A percentile compares a stretch with the other conserved stretches of the same genome.
Evolutionary conservation across 352 stramenopile species (phyloP).

Genomic region (Phytophthora macrochlamydospora): DNA sequence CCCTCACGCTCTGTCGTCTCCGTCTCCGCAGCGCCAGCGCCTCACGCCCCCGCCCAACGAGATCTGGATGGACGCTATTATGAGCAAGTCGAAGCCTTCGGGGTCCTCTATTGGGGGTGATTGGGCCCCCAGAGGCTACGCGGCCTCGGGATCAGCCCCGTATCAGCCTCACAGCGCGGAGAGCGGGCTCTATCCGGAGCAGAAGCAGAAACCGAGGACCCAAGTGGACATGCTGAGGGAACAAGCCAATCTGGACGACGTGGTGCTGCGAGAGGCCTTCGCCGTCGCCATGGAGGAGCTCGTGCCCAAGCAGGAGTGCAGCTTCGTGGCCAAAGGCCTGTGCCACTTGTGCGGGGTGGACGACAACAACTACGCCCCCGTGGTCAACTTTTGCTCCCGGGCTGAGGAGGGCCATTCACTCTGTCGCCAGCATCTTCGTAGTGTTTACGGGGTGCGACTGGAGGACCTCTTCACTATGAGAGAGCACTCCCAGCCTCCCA

Average conservation of each 20-base stretch:
- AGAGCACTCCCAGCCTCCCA: constrained; percentile 37
- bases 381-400: constrained; percentile 80
- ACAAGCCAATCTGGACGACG: constrained; percentile 45
- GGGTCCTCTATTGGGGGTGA: constrained; percentile 19
- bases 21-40: constrained; percentile 28
- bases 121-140: not conserved
- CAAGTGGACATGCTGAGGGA: constrained; percentile 31
- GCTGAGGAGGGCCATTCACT: constrained; percentile 71
- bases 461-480: constrained; percentile 77
- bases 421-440: constrained; percentile 76
- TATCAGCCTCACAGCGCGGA: too few relatives aligned
- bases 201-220: not conserved
- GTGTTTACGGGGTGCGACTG: constrained; percentile 69
- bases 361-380: constrained; percentile 55
- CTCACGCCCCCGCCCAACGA: constrained; percentile 54
- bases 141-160: too few relatives aligned
- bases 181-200: too few relatives aligned
- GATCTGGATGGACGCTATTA: constrained; percentile 75
- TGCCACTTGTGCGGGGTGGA: constrained; percentile 69
- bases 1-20: not conserved
- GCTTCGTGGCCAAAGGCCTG: constrained; percentile 73
- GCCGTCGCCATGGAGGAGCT: constrained; percentile 60
- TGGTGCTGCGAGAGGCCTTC: constrained; percentile 48
- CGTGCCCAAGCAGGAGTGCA: constrained; percentile 63
- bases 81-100: constrained; percentile 60